These are phyloP conservation scores for Diaporthe nobilis DNA, from an alignment of 2,329 filamentous ascomycete genomes.

Conservation along the genomic window DNA sequence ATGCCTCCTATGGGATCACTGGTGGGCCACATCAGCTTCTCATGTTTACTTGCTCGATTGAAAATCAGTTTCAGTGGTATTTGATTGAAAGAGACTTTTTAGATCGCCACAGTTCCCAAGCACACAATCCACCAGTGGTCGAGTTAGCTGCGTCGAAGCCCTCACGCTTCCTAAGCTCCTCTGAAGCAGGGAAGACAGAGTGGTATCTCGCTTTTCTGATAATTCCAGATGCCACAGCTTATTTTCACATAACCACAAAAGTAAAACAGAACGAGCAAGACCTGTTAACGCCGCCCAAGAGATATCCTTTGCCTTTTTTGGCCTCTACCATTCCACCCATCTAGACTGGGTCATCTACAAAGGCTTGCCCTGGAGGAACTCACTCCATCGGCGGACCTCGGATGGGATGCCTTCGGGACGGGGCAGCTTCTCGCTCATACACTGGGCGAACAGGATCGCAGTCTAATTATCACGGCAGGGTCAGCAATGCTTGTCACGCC, in stretches of 20 bases:
- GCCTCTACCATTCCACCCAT: constrained; percentile 22
- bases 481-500: constrained; percentile 49
- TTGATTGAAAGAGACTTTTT: constrained; percentile 23
- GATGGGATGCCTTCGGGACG: constrained; percentile 87
- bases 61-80: not conserved
- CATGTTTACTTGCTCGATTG: not conserved
- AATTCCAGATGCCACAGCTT: constrained; percentile 30
- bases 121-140: constrained; percentile 12
- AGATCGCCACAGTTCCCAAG: constrained; percentile 13
- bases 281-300: constrained; percentile 39
- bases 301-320: constrained; percentile 30
- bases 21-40: too few relatives aligned
- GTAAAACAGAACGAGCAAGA: constrained; percentile 27
- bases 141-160: not conserved
- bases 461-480: constrained; percentile 70
- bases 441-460: constrained; percentile 94
- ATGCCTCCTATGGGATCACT: too few relatives aligned
- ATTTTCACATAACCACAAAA: constrained; percentile 34
- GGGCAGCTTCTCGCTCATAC: constrained; percentile 97
- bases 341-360: constrained; percentile 64
- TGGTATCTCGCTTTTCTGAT: constrained; percentile 36
- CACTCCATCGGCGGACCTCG: constrained; percentile 94
- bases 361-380: constrained; percentile 91
- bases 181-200: constrained; percentile 13
- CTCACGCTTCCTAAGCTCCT: constrained; percentile 15